Evolutionary conservation across 2,329 filamentous ascomycete species (phyloP).

Genomic region (Colletotrichum destructivum): DNA sequence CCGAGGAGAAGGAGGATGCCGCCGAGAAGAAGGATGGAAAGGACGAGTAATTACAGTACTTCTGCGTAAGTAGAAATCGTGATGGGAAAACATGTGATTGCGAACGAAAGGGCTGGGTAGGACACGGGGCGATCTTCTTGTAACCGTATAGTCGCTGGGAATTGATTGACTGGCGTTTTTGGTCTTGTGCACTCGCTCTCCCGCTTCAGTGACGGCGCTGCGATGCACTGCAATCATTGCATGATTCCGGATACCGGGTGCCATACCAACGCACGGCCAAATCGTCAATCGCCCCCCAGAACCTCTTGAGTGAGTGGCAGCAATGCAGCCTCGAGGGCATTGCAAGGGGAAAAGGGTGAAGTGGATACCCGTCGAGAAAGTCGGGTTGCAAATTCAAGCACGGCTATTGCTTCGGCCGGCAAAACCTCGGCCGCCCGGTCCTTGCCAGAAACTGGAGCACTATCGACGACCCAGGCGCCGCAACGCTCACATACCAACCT

Average conservation of each 20-base stretch:
- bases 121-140: slow-evolving; percentile 19
- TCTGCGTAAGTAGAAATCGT: slow-evolving; percentile 27
- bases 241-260: not conserved
- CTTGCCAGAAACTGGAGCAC: slow-evolving; percentile 41
- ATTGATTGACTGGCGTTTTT: slow-evolving; percentile 37
- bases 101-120: slow-evolving; percentile 6
- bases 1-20: slow-evolving; percentile 41
- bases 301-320: slow-evolving; percentile 24
- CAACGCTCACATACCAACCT: slow-evolving; percentile 37
- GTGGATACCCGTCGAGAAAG: slow-evolving; percentile 27
- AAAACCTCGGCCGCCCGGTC: slow-evolving; percentile 29
- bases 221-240: slow-evolving; percentile 2
- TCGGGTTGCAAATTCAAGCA: slow-evolving; percentile 40
- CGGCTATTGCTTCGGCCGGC: slow-evolving; percentile 41
- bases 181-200: slow-evolving; percentile 4
- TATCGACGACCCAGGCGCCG: slow-evolving; percentile 27
- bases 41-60: slow-evolving; percentile 34
- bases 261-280: slow-evolving; percentile 1
- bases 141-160: slow-evolving; percentile 33
- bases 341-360: slow-evolving; percentile 24
- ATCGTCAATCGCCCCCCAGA: slow-evolving; percentile 7
- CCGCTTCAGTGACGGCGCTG: not conserved
- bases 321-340: not conserved
- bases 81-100: slow-evolving; percentile 5
- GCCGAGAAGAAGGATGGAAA: slow-evolving; percentile 39